Conservation (phyloP, 176 grass and related monocot genomes). For the Eleusine indica region DNA sequence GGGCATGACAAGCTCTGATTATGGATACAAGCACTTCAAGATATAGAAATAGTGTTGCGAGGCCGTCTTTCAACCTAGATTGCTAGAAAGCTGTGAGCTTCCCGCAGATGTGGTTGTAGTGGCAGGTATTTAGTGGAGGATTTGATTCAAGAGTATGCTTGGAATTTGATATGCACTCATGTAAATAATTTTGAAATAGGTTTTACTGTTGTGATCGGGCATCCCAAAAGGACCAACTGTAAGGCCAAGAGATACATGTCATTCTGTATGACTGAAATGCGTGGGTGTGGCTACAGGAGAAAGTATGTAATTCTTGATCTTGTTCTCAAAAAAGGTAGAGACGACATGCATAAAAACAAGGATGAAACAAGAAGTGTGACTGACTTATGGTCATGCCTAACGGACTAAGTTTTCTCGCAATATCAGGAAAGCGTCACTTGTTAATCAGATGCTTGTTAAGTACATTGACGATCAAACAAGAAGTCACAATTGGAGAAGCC, state of each 20-base stretch:
- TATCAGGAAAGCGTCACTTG: too few relatives aligned
- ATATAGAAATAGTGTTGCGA: slow-evolving; percentile 43
- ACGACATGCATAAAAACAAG: too few relatives aligned
- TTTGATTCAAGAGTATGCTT: background rate
- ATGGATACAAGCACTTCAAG: slow-evolving; percentile 86
- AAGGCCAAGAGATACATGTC: background rate
- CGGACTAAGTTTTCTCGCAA: too few relatives aligned
- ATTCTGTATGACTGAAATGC: background rate
- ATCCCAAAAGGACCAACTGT: background rate
- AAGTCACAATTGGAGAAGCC: too few relatives aligned
- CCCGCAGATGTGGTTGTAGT: background rate
- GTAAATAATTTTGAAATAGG: slow-evolving; percentile 26
- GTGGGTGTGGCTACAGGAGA: too few relatives aligned
- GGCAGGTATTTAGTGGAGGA: background rate
- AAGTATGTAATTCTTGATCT: too few relatives aligned
- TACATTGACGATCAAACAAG: too few relatives aligned
- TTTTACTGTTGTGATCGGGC: background rate
- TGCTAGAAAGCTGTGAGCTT: background rate
- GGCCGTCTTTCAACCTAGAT: background rate
- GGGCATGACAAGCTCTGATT: slow-evolving; percentile 73
- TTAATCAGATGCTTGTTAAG: too few relatives aligned
- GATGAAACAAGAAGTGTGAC: too few relatives aligned
- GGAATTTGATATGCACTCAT: background rate
- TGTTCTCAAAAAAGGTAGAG: too few relatives aligned
- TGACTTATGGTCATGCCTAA: too few relatives aligned